phyloP scores from a whole-genome alignment of 2,329 filamentous ascomycete genomes.

The Neofusicoccum parvum region DNA sequence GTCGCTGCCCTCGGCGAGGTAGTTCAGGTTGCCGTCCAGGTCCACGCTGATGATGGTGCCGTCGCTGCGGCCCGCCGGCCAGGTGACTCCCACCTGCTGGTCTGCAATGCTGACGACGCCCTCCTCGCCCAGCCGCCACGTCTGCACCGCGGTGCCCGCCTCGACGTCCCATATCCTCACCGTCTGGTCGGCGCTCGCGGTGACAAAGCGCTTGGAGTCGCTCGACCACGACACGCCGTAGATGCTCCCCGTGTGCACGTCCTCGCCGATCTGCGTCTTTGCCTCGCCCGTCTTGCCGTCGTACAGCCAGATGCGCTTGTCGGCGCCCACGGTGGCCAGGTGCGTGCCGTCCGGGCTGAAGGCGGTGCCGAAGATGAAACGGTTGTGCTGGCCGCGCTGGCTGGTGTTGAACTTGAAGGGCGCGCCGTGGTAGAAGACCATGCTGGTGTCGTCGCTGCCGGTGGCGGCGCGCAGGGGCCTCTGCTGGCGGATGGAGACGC shows the following conservation, averaged over 20 bases:
- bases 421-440: conserved; percentile 91
- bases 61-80: conserved; percentile 79
- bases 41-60: conserved; percentile 88
- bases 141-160: conserved; percentile 73
- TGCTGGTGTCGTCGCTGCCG: conserved; percentile 82
- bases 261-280: conserved; percentile 74
- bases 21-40: conserved; percentile 85
- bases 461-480: conserved; percentile 90
- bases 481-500: conserved; percentile 85
- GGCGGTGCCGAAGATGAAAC: conserved; percentile 83
- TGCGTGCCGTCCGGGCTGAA: conserved; percentile 86
- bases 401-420: conserved; percentile 97
- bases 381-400: conserved; percentile 75
- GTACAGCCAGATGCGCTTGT: conserved; percentile 89
- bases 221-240: conserved; percentile 88
- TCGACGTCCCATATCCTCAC: conserved; percentile 94
- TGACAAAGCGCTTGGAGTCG: conserved; percentile 84
- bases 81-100: conserved; percentile 94
- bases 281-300: conserved; percentile 94
- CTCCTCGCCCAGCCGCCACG: conserved; percentile 81
- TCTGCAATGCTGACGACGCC: conserved; percentile 71
- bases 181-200: conserved; percentile 90
- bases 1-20: conserved; percentile 72
- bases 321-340: conserved; percentile 88
- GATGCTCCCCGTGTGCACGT: conserved; percentile 89